Percentiles rank a stretch among this genome's conserved stretches.
Evolutionary conservation across 495 filamentous ascomycete species (phyloP).

Genomic region (Aspergillus conjunctus): DNA sequence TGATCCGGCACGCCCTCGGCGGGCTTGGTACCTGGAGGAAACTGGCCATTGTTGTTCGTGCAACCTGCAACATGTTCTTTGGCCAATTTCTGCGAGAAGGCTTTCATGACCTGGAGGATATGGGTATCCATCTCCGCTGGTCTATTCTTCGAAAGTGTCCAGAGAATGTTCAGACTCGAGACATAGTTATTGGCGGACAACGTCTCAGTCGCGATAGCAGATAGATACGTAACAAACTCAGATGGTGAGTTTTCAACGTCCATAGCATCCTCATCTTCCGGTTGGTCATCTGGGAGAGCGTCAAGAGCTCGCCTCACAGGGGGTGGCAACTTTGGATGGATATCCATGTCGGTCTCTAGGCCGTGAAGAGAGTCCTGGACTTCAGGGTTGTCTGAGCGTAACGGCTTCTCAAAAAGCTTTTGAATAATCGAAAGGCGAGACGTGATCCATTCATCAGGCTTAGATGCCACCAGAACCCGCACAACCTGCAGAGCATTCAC

Average conservation of each 20-base stretch:
- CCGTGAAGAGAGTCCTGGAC: constrained; percentile 88
- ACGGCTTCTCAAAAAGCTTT: constrained; percentile 84
- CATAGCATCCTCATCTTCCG: constrained; percentile 87
- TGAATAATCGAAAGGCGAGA: constrained; percentile 74
- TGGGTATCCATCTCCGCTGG: constrained; percentile 87
- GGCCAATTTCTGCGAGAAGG: constrained; percentile 86
- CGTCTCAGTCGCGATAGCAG: constrained; percentile 75
- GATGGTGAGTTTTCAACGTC: constrained; percentile 73
- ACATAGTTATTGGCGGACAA: constrained; percentile 77
- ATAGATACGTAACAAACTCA: constrained; percentile 80
- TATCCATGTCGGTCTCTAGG: constrained; percentile 65
- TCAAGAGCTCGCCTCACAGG: constrained; percentile 81
- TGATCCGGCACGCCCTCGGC: constrained; percentile 64
- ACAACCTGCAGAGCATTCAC: constrained; percentile 92
- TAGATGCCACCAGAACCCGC: constrained; percentile 80
- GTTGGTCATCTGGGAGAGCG: constrained; percentile 83
- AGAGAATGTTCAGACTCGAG: constrained; percentile 86
- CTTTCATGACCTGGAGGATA: constrained; percentile 86
- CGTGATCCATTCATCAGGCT: constrained; percentile 86
- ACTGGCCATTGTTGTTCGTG: constrained; percentile 47
- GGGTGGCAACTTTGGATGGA: constrained; percentile 55
- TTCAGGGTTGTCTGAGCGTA: constrained; percentile 84
- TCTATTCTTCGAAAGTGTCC: constrained; percentile 82
- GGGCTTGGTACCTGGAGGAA: constrained; percentile 44
- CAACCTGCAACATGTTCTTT: constrained; percentile 88